Evolutionary conservation across 1,284 basidiomycete genomes (phyloP), one percentile per base, ranked within the genome.

Genomic region (Thelephora terrestris): DNA sequence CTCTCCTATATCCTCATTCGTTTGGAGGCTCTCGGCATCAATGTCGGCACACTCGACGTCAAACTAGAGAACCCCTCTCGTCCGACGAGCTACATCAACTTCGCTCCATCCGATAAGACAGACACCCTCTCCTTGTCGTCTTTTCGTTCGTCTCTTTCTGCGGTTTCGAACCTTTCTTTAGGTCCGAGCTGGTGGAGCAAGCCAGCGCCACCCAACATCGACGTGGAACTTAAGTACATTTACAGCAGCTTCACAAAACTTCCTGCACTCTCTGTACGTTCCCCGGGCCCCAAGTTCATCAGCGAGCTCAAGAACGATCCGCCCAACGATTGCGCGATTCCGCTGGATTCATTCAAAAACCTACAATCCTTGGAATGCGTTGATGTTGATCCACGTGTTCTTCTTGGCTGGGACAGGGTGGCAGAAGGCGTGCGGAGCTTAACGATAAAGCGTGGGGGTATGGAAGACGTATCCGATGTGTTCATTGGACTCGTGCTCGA

Each of bases 1-100:
- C 76, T 95, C 10, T 91, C 87, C 74, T 95, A 93, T 64, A 66
- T 91, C 53, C 75, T 95, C 49, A 84, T 93, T 66, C 84, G 89
- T 42, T 75, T 93, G 55, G 91, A 95, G 64, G 88, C 78, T 2
- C 65, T 89, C 32, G 83, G 80, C 14, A 69, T 89, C 48, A 67
- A 78, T 45, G 74, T 88, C 32, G 91, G 91, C 46, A 78, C 82
- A n/a, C 74, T 95, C 49, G 91, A 95, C 61, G 78, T 87, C 52
- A 75, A 74, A 37, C 70, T 90, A 48, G 75, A 84, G 57, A 75
- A 69, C 52, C 81, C 84, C 10, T 80, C 81, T 34, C 75, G 82
- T 21, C 86, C 85, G 17, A 81, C 85, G 71, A 83, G 74, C 62
- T 87, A 84, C 58, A 71, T 84, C 57, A 78, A 79, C 54, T 64